A percentile compares a stretch with the other conserved stretches of the same genome.
These are phyloP conservation scores for Casuarina cunninghamiana DNA, from an alignment of 306 rosid species.

Conservation along the genomic window DNA sequence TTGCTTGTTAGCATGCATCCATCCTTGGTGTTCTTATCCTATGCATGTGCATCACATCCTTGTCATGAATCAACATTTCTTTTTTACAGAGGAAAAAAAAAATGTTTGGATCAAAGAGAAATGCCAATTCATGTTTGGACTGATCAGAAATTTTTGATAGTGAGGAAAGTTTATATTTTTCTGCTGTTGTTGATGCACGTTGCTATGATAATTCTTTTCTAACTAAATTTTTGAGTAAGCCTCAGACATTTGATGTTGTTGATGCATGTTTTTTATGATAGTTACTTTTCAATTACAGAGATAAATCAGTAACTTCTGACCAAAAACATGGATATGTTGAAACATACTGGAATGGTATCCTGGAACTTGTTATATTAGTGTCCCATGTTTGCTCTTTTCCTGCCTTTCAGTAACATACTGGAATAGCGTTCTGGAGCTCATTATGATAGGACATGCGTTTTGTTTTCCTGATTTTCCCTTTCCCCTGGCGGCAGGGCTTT, in stretches of 20 bases:
- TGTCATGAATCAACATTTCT: background rate
- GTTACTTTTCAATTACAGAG: background rate
- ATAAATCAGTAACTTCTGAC: background rate
- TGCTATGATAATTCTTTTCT: too few species aligned
- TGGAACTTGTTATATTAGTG: too few species aligned
- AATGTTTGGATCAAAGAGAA: too few species aligned
- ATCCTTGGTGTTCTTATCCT: background rate
- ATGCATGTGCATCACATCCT: background rate
- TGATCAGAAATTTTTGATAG: background rate
- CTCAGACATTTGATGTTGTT: background rate
- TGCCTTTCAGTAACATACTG: too few species aligned
- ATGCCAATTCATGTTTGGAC: too few species aligned
- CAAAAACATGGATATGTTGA: background rate
- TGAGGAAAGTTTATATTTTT: background rate
- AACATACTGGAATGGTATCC: too few species aligned
- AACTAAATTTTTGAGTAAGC: background rate
- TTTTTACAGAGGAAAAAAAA: background rate
- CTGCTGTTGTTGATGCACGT: too few species aligned
- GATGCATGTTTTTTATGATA: background rate
- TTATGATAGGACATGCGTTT: conserved; percentile 20
- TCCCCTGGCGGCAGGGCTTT: conserved; percentile 48
- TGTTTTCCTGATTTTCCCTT: conserved; percentile 22
- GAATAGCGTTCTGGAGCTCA: background rate
- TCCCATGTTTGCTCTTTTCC: too few species aligned
- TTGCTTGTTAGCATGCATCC: background rate